phyloP scores from a whole-genome alignment of 257 asterid species.

The Gynochthodes officinalis region DNA sequence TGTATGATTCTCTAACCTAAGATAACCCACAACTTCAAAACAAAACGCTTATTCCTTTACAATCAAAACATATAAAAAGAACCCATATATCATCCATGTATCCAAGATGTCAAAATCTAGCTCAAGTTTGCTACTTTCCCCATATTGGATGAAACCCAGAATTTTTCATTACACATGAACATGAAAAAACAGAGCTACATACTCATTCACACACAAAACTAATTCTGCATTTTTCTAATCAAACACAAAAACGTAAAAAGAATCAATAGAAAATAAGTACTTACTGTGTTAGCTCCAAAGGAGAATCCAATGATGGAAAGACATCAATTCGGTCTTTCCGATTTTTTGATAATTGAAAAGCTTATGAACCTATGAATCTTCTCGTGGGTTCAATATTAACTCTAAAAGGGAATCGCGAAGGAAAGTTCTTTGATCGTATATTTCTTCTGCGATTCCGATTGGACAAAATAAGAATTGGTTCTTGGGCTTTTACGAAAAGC shows the following conservation, averaged over 20 bases:
- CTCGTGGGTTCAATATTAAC: too few species aligned
- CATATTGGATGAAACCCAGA: background rate
- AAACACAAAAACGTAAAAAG: too few species aligned
- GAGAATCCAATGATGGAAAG: background rate
- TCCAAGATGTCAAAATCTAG: background rate
- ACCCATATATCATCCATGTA: background rate
- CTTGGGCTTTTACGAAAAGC: too few species aligned
- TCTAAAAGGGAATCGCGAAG: too few species aligned
- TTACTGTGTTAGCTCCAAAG: background rate
- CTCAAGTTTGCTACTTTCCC: conserved; percentile 2
- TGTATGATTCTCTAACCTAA: background rate
- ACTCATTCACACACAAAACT: background rate
- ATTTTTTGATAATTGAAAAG: too few species aligned
- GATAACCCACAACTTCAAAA: background rate
- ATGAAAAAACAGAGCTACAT: background rate
- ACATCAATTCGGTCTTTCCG: too few species aligned
- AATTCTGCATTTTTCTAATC: background rate
- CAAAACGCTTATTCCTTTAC: background rate
- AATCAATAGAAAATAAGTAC: background rate
- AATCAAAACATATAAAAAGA: background rate
- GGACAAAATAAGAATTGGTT: too few species aligned
- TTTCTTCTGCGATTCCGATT: too few species aligned
- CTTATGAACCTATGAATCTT: too few species aligned
- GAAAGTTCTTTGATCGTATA: too few species aligned
- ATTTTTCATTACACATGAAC: background rate